phyloP scores from a whole-genome alignment of 495 filamentous ascomycete species.

The Hypoxylon perforatum region DNA sequence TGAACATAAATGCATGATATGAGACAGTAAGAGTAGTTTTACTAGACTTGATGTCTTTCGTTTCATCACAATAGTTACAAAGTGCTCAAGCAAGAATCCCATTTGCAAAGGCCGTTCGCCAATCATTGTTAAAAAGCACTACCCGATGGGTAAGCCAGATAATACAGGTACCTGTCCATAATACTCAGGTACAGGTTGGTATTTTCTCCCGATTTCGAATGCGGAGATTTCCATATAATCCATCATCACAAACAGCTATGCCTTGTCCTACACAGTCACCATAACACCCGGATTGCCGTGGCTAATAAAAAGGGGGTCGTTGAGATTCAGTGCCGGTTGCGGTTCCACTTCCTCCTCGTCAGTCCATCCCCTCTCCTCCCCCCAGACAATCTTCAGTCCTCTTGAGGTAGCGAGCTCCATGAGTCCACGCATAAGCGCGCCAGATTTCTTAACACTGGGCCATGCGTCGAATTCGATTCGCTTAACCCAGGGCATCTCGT shows the following conservation, averaged over 20 bases:
- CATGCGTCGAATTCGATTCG: conserved; percentile 81
- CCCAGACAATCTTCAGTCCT: conserved; percentile 72
- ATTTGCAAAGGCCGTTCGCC: background rate
- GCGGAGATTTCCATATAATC: conserved; percentile 1
- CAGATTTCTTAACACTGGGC: conserved; percentile 73
- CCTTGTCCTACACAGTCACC: conserved; percentile 29
- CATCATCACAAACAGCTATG: conserved; percentile 1
- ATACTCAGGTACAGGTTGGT: background rate
- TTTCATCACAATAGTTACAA: no score
- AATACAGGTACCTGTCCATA: no score
- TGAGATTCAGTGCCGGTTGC: conserved; percentile 30
- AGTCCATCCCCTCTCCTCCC: conserved; percentile 75
- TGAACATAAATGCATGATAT: no score
- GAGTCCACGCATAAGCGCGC: conserved; percentile 76
- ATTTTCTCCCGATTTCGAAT: conserved; percentile 1
- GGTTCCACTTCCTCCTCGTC: conserved; percentile 52
- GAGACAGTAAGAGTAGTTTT: no score
- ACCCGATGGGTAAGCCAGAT: no score
- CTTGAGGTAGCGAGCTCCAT: conserved; percentile 63
- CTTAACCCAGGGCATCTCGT: conserved; percentile 67
- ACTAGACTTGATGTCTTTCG: no score
- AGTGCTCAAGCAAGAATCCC: background rate
- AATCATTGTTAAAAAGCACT: background rate
- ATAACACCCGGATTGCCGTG: conserved; percentile 36
- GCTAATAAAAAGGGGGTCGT: conserved; percentile 38